Conservation (phyloP, 2,329 filamentous ascomycete genomes). For the Diplodia seriata region DNA sequence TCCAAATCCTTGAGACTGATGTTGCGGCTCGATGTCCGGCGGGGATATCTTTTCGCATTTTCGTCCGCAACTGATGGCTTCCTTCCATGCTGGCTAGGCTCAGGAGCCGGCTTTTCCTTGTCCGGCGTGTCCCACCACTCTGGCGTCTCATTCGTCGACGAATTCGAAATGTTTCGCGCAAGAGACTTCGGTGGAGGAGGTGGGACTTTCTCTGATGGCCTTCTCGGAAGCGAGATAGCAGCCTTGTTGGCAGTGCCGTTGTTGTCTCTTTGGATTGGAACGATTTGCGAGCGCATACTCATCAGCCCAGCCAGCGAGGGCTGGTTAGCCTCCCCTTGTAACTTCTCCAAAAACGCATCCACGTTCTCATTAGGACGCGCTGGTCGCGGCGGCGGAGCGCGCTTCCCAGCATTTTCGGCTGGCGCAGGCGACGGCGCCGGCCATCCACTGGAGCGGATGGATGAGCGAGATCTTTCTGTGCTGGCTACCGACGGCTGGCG, state of each 20-base stretch:
- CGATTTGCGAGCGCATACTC: not conserved
- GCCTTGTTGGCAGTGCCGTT: constrained; percentile 18
- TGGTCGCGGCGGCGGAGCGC: constrained; percentile 37
- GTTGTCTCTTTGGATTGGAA: constrained; percentile 15
- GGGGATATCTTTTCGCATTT: constrained; percentile 30
- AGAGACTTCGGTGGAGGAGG: constrained; percentile 20
- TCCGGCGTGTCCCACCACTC: constrained; percentile 24
- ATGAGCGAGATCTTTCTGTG: constrained; percentile 45
- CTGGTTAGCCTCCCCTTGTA: constrained; percentile 44
- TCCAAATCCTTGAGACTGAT: constrained; percentile 33
- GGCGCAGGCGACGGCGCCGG: constrained; percentile 1
- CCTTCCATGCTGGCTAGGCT: constrained; percentile 6
- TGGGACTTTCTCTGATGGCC: constrained; percentile 39
- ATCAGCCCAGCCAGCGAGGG: constrained; percentile 10
- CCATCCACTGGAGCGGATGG: constrained; percentile 41
- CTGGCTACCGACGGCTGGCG: constrained; percentile 39
- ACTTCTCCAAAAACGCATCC: constrained; percentile 47
- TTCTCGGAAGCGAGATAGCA: constrained; percentile 32
- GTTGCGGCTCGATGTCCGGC: constrained; percentile 39
- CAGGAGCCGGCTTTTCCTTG: constrained; percentile 9
- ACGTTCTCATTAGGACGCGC: constrained; percentile 37
- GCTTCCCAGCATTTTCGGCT: constrained; percentile 33
- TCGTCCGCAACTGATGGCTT: constrained; percentile 10
- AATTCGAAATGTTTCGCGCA: not conserved
- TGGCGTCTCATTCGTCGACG: not conserved